Evolutionary conservation across 768 basidiomycete species (phyloP), one percentile per base, ranked within the genome.

Genomic region (Phanerochaete sordida): DNA sequence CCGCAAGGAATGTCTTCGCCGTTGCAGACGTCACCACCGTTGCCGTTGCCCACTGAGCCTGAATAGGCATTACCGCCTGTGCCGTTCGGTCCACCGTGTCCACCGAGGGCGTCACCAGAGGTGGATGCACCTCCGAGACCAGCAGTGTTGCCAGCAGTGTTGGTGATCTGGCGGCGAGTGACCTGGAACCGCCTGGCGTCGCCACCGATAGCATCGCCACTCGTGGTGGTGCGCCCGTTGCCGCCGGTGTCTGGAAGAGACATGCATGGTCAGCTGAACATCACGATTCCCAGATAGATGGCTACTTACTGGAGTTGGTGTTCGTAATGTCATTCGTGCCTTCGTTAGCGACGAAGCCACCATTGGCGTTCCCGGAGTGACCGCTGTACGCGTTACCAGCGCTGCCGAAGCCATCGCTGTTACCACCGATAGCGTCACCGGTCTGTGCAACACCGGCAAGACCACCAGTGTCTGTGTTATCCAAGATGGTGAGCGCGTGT

Each of bases 351-450:
- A 64, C 62, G 23, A 30, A 37, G 5, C 62, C 62, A 19, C 62
- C 62, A 44, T 64, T 45, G 7, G 62, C 21, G 44, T 60, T 54
- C 2, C 62, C 56, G 15, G 59, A 44, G 21, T n/a, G 19, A 7
- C 62, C 62, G 49, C 27, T 57, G 35, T 64, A 60, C 24, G 48
- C 62, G 31, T 64, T 64, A 15, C 62, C 62, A 21, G 28, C 62
- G 12, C 47, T 43, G n/a, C 62, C 62, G 3, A 27, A 27, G 3
- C 62, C 62, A 27, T 59, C 50, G 49, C 59, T 56, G 45, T 64
- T 31, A 24, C 62, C 62, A n/a, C 59, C 62, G 30, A 33, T 30
- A n/a, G 62, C 62, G 24, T 57, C 49, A 60, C 62, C 62, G 21
- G 30, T 57, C 45, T n/a, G 7, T 1, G 62, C 60, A 28, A 39